Base-by-base conservation (phyloP, 129 eudicot genomes). In the Flaveria brownii region DNA sequence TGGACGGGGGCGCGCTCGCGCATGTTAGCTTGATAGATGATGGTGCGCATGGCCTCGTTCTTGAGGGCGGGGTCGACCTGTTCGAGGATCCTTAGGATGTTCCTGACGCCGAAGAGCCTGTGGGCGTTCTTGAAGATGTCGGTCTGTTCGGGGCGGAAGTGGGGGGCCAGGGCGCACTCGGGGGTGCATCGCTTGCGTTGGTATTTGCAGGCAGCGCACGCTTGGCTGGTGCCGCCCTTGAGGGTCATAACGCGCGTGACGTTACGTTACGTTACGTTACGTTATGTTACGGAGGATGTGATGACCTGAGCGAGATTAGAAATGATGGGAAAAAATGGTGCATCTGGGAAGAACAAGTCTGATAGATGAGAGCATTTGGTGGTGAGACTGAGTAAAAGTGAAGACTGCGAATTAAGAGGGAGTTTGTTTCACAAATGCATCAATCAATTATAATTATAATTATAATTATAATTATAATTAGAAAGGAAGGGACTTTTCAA, bases 171-270 rank as follows among this genome's bases (percentile, higher is more conserved):
- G 6, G 73, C 82, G 77, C 97, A 91, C 59, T 88, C 88, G 1
- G 92, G 78, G 23, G 85, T 86, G 96, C 98, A 94, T 68, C 91
- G 75, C 45, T 96, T 81, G 41, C 98, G 84, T 65, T 88, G 96
- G 82, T 84, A 87, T 75, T 91, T 91, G 89, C 98, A 94, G 41
- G 98, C 98, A 33, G 98, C 98, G 75, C 98, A 94, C 1, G 97
- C 95, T 81, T 87, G 90, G 86, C 85, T 88, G 56, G 91, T 86
- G 84, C 93, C 90, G 39, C 97, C 91, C 84, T 87, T 90, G 3
- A 88, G 89, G 87, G 98, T 90, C 98, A 93, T 93, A 30, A 30
- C 3, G 36, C 5, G 5, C 5, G 4, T 30, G 0, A 30, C 33
- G 30, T 28, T 28, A 3, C 30, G 33, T 28, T 28, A 3, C 0